Evolutionary conservation across 495 filamentous ascomycete genomes (phyloP).

Genomic region (Penicillium fimorum): DNA sequence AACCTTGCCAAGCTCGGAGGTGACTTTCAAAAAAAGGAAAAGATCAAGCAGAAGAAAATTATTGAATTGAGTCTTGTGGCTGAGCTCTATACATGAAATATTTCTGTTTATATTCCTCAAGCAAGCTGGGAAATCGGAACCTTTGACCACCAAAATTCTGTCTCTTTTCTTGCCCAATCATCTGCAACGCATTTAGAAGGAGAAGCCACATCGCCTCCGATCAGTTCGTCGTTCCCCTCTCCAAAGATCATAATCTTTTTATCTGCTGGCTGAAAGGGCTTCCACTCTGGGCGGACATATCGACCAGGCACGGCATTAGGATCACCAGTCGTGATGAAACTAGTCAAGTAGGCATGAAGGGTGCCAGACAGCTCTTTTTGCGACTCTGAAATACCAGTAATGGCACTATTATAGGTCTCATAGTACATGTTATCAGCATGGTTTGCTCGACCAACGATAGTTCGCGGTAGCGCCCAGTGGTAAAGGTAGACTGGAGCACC

Average conservation of each 20-base stretch:
- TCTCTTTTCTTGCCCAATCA: slow-evolving; percentile 48
- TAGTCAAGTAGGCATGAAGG: slow-evolving; percentile 56
- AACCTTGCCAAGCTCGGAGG: neutral
- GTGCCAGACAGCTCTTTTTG: slow-evolving; percentile 49
- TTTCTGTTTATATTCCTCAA: slow-evolving; percentile 1
- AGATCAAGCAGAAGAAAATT: neutral
- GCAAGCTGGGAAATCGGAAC: slow-evolving; percentile 34
- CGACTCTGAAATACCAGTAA: slow-evolving; percentile 37
- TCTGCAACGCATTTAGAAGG: slow-evolving; percentile 45
- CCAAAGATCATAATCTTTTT: slow-evolving; percentile 53
- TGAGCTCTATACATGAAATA: neutral
- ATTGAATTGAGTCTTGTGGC: neutral
- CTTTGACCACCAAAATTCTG: slow-evolving; percentile 57
- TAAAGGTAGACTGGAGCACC: slow-evolving; percentile 54
- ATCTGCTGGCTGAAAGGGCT: slow-evolving; percentile 22
- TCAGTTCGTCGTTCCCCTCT: slow-evolving; percentile 59
- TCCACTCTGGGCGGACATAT: slow-evolving; percentile 34
- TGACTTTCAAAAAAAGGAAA: neutral
- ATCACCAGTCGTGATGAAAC: slow-evolving; percentile 55
- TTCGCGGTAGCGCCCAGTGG: slow-evolving; percentile 54
- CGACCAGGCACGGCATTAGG: slow-evolving; percentile 40
- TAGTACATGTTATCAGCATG: slow-evolving; percentile 59
- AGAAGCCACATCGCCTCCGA: slow-evolving; percentile 41
- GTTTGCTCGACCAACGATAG: slow-evolving; percentile 50
- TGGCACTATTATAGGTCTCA: slow-evolving; percentile 51